phyloP scores from a whole-genome alignment of 2,329 filamentous ascomycete species.

The Penicillium hesseltinei region DNA sequence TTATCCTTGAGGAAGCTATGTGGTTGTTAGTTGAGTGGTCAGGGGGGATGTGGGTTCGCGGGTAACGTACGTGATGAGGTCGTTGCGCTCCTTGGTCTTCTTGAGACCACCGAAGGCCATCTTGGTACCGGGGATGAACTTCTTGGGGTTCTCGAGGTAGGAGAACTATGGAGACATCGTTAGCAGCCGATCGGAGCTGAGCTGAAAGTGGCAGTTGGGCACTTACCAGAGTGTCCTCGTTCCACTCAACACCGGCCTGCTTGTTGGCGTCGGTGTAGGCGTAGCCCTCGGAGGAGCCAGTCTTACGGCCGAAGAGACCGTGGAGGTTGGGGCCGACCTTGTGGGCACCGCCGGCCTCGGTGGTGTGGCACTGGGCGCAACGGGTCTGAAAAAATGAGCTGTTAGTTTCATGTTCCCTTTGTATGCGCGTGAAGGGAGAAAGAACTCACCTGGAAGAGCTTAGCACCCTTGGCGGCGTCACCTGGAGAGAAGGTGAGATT shows the following conservation, averaged over 20 bases:
- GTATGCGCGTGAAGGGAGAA: not conserved
- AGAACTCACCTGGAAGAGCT: slow-evolving; percentile 79
- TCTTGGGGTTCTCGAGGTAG: slow-evolving; percentile 99
- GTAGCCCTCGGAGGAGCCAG: slow-evolving; percentile 86
- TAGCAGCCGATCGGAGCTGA: slow-evolving; percentile 6
- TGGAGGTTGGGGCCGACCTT: slow-evolving; percentile 97
- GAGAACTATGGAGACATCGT: slow-evolving; percentile 62
- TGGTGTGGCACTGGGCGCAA: slow-evolving; percentile 97
- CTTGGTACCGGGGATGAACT: slow-evolving; percentile 99
- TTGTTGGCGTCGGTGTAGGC: slow-evolving; percentile 99
- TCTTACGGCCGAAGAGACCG: slow-evolving; percentile 97
- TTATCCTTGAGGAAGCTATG: slow-evolving; percentile 41
- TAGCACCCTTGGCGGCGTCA: slow-evolving; percentile 93
- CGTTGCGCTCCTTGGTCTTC: slow-evolving; percentile 99
- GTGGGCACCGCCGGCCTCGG: slow-evolving; percentile 86
- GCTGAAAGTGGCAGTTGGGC: too few species aligned
- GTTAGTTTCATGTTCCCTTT: slow-evolving; percentile 9
- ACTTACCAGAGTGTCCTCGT: slow-evolving; percentile 77
- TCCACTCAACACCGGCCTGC: slow-evolving; percentile 87
- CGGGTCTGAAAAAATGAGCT: slow-evolving; percentile 59
- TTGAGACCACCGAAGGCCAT: slow-evolving; percentile 99
- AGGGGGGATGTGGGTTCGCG: not conserved
- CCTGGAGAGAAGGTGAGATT: slow-evolving; percentile 53
- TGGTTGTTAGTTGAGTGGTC: slow-evolving; percentile 16
- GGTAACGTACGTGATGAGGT: slow-evolving; percentile 84